Evolutionary conservation across 1,139 yeast species (phyloP).

Genomic region (Hyphopichia buzzinii): DNA sequence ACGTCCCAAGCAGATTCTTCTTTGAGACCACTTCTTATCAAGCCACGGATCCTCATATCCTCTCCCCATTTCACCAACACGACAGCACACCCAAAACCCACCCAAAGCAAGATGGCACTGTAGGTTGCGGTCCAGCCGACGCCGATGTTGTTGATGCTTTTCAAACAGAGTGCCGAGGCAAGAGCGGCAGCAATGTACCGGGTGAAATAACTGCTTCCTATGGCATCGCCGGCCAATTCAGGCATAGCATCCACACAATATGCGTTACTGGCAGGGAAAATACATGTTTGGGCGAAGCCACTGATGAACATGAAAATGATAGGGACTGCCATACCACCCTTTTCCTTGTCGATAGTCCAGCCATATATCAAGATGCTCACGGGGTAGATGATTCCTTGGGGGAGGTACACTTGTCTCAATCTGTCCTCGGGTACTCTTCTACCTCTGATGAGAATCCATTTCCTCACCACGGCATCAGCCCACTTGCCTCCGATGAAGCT

Average conservation of each 20-base stretch:
- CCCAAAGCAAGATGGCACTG: slow-evolving; percentile 30
- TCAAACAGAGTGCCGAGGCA: slow-evolving; percentile 46
- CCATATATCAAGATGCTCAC: slow-evolving; percentile 46
- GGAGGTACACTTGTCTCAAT: slow-evolving; percentile 34
- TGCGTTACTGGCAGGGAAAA: slow-evolving; percentile 51
- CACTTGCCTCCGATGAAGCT: slow-evolving; percentile 49
- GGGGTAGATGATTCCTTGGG: slow-evolving; percentile 41
- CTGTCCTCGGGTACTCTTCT: slow-evolving; percentile 52
- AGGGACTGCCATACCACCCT: slow-evolving; percentile 56
- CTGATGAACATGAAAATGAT: slow-evolving; percentile 44
- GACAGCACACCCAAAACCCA: slow-evolving; percentile 20
- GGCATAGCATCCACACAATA: slow-evolving; percentile 59
- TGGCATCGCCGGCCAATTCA: slow-evolving; percentile 49
- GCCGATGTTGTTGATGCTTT: slow-evolving; percentile 45
- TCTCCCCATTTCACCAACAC: slow-evolving; percentile 22
- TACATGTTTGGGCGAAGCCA: slow-evolving; percentile 49
- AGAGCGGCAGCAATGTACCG: slow-evolving; percentile 51
- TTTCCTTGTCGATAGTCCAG: slow-evolving; percentile 46
- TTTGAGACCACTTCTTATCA: slow-evolving; percentile 13
- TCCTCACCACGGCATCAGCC: slow-evolving; percentile 46
- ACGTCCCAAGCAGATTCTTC: slow-evolving; percentile 3
- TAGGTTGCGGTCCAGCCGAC: slow-evolving; percentile 44
- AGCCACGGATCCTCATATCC: slow-evolving; percentile 16
- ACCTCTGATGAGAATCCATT: slow-evolving; percentile 42
- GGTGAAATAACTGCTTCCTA: slow-evolving; percentile 50